These are phyloP conservation scores for Luvunga scandens DNA, from an alignment of 345 rosid species.

Conservation along the genomic window DNA sequence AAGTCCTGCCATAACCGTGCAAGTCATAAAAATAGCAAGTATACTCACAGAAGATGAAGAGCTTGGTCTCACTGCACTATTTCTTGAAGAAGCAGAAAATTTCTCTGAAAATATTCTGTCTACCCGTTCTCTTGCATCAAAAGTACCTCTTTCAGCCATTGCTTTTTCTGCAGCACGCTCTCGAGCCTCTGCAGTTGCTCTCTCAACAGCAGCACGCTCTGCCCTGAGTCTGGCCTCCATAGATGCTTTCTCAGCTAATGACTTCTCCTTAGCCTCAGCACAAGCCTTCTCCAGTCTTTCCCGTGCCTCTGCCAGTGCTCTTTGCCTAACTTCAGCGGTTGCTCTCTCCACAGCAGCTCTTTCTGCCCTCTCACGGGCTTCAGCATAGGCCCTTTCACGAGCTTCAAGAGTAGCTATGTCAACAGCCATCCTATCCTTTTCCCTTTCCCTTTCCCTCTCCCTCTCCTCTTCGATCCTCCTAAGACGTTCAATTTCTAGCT, in stretches of 20 bases:
- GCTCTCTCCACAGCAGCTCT: conserved; percentile 62
- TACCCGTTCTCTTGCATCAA: conserved; percentile 63
- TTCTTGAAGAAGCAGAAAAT: conserved; percentile 53
- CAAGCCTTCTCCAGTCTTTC: conserved; percentile 94
- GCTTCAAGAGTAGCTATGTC: conserved; percentile 59
- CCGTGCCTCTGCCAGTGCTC: conserved; percentile 80
- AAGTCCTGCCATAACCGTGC: not conserved
- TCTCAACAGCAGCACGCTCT: conserved; percentile 91
- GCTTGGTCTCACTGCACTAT: conserved; percentile 41
- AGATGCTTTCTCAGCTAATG: conserved; percentile 49
- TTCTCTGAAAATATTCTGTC: conserved; percentile 67
- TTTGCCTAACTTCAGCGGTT: conserved; percentile 51
- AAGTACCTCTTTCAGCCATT: conserved; percentile 65
- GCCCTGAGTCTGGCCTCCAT: conserved; percentile 68
- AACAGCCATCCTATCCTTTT: conserved; percentile 92
- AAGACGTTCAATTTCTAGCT: conserved; percentile 56
- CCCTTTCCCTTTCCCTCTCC: conserved; percentile 92
- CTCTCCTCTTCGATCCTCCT: conserved; percentile 80
- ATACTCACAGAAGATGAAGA: conserved; percentile 45
- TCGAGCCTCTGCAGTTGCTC: conserved; percentile 92
- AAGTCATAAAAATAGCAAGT: not conserved
- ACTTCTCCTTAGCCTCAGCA: conserved; percentile 83
- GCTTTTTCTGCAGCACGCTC: conserved; percentile 69
- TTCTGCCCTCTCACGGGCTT: conserved; percentile 53
- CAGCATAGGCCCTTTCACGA: conserved; percentile 45